These are phyloP conservation scores for Plasmodium berghei DNA, from an alignment of 169 alveolate genomes.

Conservation along the genomic window DNA sequence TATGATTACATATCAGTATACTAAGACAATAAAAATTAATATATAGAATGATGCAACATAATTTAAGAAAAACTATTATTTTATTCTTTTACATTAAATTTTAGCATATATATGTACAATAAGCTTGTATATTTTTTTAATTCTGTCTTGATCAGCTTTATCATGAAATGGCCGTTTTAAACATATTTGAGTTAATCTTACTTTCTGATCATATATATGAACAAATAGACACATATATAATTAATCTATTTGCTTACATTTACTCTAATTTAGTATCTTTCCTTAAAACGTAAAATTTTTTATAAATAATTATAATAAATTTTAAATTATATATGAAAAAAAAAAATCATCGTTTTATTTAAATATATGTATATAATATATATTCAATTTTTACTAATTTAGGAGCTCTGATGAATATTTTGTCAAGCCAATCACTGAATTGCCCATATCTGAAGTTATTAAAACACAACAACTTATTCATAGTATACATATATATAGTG, in stretches of 20 bases:
- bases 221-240: constrained; percentile 40
- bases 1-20: constrained; percentile 61
- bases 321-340: neutral
- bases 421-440: constrained; percentile 53
- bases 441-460: constrained; percentile 60
- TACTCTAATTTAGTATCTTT: constrained; percentile 63
- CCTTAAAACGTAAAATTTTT: constrained; percentile 33
- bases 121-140: neutral
- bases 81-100: neutral
- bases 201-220: constrained; percentile 56
- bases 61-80: neutral
- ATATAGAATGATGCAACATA: neutral
- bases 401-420: constrained; percentile 66
- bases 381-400: neutral
- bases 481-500: neutral
- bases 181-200: constrained; percentile 40
- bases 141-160: constrained; percentile 16
- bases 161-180: constrained; percentile 62
- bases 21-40: neutral
- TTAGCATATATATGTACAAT: neutral
- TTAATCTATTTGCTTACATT: constrained; percentile 43
- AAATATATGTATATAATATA: too few species aligned
- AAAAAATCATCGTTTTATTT: neutral
- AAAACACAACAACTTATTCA: neutral
- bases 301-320: neutral